Percentiles rank a stretch among this genome's conserved stretches.
These are phyloP conservation scores for Globisporangium acanthophoron DNA, from an alignment of 352 stramenopile genomes.

Conservation along the genomic window DNA sequence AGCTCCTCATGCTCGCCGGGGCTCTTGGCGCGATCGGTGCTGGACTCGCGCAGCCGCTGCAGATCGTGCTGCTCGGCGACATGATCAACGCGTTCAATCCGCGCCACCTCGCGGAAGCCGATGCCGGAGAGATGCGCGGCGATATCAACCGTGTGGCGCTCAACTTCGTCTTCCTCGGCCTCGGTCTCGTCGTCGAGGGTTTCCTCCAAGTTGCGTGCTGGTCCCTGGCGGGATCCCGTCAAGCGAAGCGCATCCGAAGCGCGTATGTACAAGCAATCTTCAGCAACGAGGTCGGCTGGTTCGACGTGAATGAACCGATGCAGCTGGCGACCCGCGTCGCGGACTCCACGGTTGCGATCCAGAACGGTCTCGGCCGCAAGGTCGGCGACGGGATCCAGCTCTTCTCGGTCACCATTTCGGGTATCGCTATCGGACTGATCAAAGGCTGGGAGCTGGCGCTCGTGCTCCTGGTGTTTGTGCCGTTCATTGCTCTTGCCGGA, in stretches of 20 bases:
- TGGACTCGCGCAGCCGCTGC: constrained; percentile 18
- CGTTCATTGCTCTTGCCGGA: constrained; percentile 46
- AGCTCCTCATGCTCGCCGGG: constrained; percentile 20
- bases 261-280: constrained; percentile 30
- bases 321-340: constrained; percentile 21
- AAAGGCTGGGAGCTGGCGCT: constrained; percentile 68
- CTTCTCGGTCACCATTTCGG: constrained; percentile 50
- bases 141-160: constrained; percentile 30
- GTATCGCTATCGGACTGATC: constrained; percentile 53
- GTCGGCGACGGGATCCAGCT: constrained; percentile 54
- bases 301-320: constrained; percentile 34
- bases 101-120: not conserved
- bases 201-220: constrained; percentile 48
- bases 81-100: constrained; percentile 29
- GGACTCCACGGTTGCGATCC: constrained; percentile 40
- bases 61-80: constrained; percentile 35
- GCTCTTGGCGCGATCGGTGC: constrained; percentile 10
- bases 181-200: constrained; percentile 16
- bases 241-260: constrained; percentile 34
- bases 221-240: constrained; percentile 51
- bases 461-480: constrained; percentile 54
- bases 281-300: constrained; percentile 37
- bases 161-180: constrained; percentile 28
- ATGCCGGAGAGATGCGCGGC: constrained; percentile 23
- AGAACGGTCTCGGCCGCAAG: constrained; percentile 59